These are phyloP conservation scores for Pleurotus cornucopiae DNA, from an alignment of 768 basidiomycete species.

Conservation along the genomic window DNA sequence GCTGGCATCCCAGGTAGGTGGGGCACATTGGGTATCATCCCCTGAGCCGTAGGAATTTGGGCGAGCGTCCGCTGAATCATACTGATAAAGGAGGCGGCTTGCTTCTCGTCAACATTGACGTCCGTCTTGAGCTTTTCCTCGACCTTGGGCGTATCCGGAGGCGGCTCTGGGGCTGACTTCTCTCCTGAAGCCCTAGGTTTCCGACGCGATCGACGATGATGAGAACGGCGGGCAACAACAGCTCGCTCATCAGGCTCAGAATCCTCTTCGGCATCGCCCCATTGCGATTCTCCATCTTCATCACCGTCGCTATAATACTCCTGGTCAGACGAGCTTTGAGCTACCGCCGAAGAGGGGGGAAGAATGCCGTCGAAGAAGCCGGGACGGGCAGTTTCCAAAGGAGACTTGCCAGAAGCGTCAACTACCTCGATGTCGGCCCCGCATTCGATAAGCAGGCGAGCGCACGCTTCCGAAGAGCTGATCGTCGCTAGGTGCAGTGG, in stretches of 20 bases:
- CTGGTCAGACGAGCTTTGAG: slow-evolving; percentile 20
- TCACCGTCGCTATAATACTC: slow-evolving; percentile 11
- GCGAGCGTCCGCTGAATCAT: slow-evolving; percentile 74
- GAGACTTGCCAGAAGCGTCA: slow-evolving; percentile 63
- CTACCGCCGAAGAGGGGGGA: slow-evolving; percentile 17
- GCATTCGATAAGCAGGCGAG: slow-evolving; percentile 62
- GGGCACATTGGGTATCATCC: slow-evolving; percentile 45
- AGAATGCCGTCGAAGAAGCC: slow-evolving; percentile 41
- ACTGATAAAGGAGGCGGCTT: slow-evolving; percentile 54
- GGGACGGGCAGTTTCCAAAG: slow-evolving; percentile 51
- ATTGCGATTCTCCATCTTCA: slow-evolving; percentile 54
- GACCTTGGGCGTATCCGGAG: slow-evolving; percentile 17
- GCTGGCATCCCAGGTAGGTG: slow-evolving; percentile 64
- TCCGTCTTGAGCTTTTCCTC: slow-evolving; percentile 9
- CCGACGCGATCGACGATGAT: slow-evolving; percentile 17
- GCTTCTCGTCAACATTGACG: slow-evolving; percentile 31
- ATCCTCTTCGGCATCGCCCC: slow-evolving; percentile 71
- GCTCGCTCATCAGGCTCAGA: slow-evolving; percentile 35
- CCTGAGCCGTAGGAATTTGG: slow-evolving; percentile 56
- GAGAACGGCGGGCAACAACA: slow-evolving; percentile 17
- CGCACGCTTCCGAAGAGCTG: slow-evolving; percentile 57
- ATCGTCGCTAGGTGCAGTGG: slow-evolving; percentile 85
- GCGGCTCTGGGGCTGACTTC: slow-evolving; percentile 27
- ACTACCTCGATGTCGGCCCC: slow-evolving; percentile 82
- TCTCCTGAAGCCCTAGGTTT: slow-evolving; percentile 22